These are phyloP conservation scores for Cutaneotrichosporon sp. DNA, from an alignment of 1,284 basidiomycete genomes.

Conservation along the genomic window DNA sequence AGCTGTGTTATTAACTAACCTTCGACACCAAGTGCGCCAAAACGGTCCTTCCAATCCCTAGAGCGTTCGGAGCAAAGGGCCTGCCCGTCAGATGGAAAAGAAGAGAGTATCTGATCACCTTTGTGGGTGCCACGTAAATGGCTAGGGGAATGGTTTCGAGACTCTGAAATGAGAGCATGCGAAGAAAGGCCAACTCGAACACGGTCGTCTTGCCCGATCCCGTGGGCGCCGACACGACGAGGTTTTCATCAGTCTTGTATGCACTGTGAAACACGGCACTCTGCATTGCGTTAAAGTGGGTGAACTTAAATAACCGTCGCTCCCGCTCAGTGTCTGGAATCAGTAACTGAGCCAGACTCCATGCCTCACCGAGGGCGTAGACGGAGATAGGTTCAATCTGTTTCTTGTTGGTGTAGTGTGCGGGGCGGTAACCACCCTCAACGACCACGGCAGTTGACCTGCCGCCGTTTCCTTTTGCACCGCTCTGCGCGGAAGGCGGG, in stretches of 20 bases:
- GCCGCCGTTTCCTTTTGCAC: no score
- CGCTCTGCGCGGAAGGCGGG: neutral
- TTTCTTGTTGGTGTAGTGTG: neutral
- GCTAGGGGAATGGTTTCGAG: constrained; percentile 54
- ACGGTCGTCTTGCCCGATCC: constrained; percentile 89
- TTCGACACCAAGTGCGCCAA: constrained; percentile 65
- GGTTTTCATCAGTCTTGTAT: constrained; percentile 62
- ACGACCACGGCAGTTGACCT: no score
- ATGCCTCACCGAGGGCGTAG: constrained; percentile 5
- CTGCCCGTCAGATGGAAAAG: constrained; percentile 46
- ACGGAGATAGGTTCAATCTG: neutral
- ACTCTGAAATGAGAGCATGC: constrained; percentile 58
- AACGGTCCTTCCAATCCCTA: constrained; percentile 77
- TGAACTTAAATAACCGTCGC: constrained; percentile 13
- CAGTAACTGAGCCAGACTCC: neutral
- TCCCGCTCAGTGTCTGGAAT: constrained; percentile 2
- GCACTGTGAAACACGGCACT: constrained; percentile 41
- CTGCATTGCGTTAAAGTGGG: constrained; percentile 23
- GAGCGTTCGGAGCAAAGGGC: constrained; percentile 81
- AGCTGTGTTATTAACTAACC: constrained; percentile 52
- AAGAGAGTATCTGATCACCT: constrained; percentile 59
- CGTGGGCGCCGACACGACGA: constrained; percentile 84
- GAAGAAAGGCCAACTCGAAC: constrained; percentile 85
- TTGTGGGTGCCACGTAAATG: constrained; percentile 92
- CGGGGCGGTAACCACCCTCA: neutral